phyloP scores from a whole-genome alignment of 2,329 filamentous ascomycete genomes.

The Orbilia ellipsospora region DNA sequence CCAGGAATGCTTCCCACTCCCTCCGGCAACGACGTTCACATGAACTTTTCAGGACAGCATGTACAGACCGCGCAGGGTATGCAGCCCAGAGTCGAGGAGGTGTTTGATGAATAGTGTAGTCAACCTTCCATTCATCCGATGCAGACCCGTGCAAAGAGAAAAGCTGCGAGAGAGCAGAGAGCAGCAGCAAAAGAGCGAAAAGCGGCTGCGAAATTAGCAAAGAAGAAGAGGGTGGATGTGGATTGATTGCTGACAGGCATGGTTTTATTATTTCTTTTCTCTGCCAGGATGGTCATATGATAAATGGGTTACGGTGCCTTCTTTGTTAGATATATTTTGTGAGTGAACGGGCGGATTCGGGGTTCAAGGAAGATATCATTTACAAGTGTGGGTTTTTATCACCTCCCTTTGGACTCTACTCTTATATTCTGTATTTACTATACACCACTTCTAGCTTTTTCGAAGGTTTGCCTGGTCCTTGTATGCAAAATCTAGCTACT shows the following conservation, averaged over 20 bases:
- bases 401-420: slow-evolving; percentile 19
- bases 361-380: neutral
- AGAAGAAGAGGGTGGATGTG: no score
- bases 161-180: neutral
- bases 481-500: slow-evolving; percentile 5
- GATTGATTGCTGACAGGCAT: no score
- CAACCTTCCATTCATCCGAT: neutral
- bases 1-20: slow-evolving; percentile 44
- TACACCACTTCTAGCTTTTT: neutral
- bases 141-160: neutral
- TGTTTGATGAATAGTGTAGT: slow-evolving; percentile 47
- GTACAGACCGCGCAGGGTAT: slow-evolving; percentile 49
- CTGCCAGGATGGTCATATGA: no score
- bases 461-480: neutral
- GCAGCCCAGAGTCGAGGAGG: slow-evolving; percentile 53
- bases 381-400: neutral
- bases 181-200: neutral
- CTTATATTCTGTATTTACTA: slow-evolving; percentile 48
- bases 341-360: no score
- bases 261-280: neutral
- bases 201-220: neutral
- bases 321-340: no score
- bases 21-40: slow-evolving; percentile 49
- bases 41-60: slow-evolving; percentile 34
- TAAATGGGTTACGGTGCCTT: no score